Evolutionary conservation across 169 alveolate genomes (phyloP).

Genomic region (Plasmodium billcollinsi): DNA sequence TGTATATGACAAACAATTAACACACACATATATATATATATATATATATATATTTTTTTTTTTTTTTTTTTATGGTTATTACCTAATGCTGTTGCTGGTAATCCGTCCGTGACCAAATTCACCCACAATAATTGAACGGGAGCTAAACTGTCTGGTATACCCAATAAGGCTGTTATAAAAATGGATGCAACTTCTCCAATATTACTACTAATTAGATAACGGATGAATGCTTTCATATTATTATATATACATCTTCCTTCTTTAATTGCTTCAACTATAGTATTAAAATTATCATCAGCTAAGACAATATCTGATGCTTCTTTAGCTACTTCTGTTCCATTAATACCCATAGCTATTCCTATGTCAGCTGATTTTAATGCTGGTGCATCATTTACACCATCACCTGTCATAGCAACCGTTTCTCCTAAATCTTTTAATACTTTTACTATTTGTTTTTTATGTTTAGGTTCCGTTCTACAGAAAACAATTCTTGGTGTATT

Average conservation of each 20-base stretch:
- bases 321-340: slow-evolving; percentile 99
- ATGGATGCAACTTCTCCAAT: slow-evolving; percentile 99
- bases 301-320: slow-evolving; percentile 99
- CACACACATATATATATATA: neutral
- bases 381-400: slow-evolving; percentile 99
- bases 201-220: slow-evolving; percentile 98
- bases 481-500: slow-evolving; percentile 94
- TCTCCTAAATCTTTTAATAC: slow-evolving; percentile 94
- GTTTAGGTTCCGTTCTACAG: slow-evolving; percentile 99
- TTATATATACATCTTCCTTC: slow-evolving; percentile 99
- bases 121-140: slow-evolving; percentile 99
- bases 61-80: neutral
- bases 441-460: slow-evolving; percentile 97
- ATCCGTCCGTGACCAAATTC: slow-evolving; percentile 99
- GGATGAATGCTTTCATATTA: slow-evolving; percentile 98
- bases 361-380: slow-evolving; percentile 98
- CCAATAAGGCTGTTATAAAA: slow-evolving; percentile 98
- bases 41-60: neutral
- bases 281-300: slow-evolving; percentile 99
- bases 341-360: slow-evolving; percentile 99
- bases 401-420: slow-evolving; percentile 98
- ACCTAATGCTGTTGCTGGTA: slow-evolving; percentile 99
- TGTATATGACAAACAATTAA: neutral
- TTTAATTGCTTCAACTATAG: slow-evolving; percentile 99
- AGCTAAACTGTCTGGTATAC: slow-evolving; percentile 97